Evolutionary conservation across 1,284 basidiomycete genomes (phyloP).

Genomic region (Agroathelia rolfsii): DNA sequence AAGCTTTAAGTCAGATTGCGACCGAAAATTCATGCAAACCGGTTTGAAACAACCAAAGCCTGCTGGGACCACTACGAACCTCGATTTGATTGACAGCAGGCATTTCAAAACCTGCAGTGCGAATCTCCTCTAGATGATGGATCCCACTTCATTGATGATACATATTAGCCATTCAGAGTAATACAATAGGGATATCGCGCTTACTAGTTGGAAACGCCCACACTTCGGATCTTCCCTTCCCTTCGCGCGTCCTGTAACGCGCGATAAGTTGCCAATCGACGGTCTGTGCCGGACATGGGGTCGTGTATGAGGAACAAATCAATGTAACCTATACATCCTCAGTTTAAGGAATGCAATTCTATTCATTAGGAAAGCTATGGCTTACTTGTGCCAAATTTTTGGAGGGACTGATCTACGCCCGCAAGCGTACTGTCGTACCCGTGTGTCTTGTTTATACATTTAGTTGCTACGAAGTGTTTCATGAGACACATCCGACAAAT

Average conservation of each 20-base stretch:
- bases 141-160: conserved; percentile 48
- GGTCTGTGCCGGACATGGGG: conserved; percentile 46
- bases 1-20: background rate
- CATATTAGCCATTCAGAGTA: conserved; percentile 2
- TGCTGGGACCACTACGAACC: conserved; percentile 24
- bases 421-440: conserved; percentile 50
- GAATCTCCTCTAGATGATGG: conserved; percentile 73
- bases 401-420: conserved; percentile 48
- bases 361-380: background rate
- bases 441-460: conserved; percentile 43
- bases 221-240: conserved; percentile 56
- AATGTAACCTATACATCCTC: conserved; percentile 42
- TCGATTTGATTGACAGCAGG: conserved; percentile 84
- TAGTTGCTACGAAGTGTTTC: conserved; percentile 41
- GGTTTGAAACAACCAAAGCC: no score
- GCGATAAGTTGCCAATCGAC: conserved; percentile 53
- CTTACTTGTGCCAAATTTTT: conserved; percentile 37
- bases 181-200: conserved; percentile 13
- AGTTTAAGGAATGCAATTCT: background rate
- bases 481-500: background rate
- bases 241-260: conserved; percentile 49
- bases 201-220: conserved; percentile 76
- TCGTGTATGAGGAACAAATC: conserved; percentile 77
- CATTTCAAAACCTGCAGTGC: conserved; percentile 42
- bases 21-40: no score